phyloP scores from a whole-genome alignment of 192 early-diverging fungal species.

The Borealophlyctis nickersoniae region DNA sequence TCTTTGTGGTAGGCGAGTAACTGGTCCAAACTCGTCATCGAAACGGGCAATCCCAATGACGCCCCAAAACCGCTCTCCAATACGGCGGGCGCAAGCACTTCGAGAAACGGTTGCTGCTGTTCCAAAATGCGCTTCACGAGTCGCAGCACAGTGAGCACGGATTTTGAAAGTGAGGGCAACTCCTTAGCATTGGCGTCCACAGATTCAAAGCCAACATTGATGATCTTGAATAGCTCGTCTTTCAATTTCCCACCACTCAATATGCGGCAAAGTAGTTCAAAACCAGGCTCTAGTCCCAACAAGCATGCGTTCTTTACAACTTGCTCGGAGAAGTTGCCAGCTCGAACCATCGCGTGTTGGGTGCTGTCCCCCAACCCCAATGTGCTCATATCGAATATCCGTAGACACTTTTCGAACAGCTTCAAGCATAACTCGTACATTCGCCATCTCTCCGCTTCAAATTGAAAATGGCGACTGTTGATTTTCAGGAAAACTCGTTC shows the following conservation, averaged over 20 bases:
- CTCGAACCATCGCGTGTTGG: slow-evolving; percentile 7
- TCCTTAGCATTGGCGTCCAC: slow-evolving; percentile 45
- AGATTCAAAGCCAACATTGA: slow-evolving; percentile 57
- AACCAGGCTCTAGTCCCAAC: slow-evolving; percentile 77
- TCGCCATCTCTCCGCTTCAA: slow-evolving; percentile 72
- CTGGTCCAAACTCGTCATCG: slow-evolving; percentile 74
- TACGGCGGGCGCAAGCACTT: slow-evolving; percentile 58
- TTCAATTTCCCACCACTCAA: slow-evolving; percentile 73
- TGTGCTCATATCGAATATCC: slow-evolving; percentile 66
- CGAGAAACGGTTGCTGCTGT: slow-evolving; percentile 73
- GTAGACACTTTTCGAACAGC: slow-evolving; percentile 76
- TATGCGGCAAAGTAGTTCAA: slow-evolving; percentile 72
- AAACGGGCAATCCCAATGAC: slow-evolving; percentile 43
- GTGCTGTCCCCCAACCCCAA: slow-evolving; percentile 28
- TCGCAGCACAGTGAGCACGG: slow-evolving; percentile 34
- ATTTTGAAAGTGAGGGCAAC: slow-evolving; percentile 15
- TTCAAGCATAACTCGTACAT: slow-evolving; percentile 70
- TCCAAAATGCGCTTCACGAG: slow-evolving; percentile 53
- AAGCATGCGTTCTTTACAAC: slow-evolving; percentile 25
- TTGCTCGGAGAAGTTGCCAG: slow-evolving; percentile 6
- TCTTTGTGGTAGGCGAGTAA: slow-evolving; percentile 67
- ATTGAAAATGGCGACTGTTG: slow-evolving; percentile 60
- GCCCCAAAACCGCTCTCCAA: slow-evolving; percentile 32
- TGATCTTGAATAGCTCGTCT: slow-evolving; percentile 65
- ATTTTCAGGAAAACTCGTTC: slow-evolving; percentile 83